A percentile compares a stretch with the other conserved stretches of the same genome.
Evolutionary conservation across 345 rosid genomes (phyloP).

Genomic region (Melaleuca quinquenervia): DNA sequence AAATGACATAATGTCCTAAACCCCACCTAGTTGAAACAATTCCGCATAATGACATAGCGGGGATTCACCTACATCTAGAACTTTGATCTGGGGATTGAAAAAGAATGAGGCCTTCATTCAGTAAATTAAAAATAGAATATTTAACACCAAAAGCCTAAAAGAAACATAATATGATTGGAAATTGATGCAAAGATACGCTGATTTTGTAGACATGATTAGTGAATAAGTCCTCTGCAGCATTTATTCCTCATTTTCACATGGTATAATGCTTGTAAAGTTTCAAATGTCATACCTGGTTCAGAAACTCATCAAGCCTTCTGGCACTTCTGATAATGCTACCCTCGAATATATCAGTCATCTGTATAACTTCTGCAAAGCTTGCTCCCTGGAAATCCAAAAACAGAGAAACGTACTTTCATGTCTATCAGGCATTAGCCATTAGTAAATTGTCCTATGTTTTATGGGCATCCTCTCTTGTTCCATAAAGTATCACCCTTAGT

Average conservation of each 20-base stretch:
- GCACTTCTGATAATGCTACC: conserved; percentile 95
- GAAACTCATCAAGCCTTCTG: conserved; percentile 89
- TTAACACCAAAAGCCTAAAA: not conserved
- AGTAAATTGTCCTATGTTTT: not conserved
- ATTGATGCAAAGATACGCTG: not conserved
- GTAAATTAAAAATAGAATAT: no score
- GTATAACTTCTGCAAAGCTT: conserved; percentile 82
- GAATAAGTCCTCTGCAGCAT: not conserved
- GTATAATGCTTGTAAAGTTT: not conserved
- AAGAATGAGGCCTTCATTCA: no score
- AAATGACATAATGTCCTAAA: no score
- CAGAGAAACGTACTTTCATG: not conserved
- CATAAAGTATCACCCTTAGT: not conserved
- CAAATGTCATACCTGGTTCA: conserved; percentile 62
- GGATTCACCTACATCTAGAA: no score
- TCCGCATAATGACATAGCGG: no score
- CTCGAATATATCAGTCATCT: conserved; percentile 96
- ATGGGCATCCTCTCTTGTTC: not conserved
- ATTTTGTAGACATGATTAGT: not conserved
- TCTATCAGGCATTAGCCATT: not conserved
- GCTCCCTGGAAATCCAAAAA: conserved; percentile 47
- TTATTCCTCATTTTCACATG: not conserved
- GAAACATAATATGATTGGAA: not conserved
- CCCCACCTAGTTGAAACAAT: no score
- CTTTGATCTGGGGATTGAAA: no score